phyloP scores from a whole-genome alignment of 768 basidiomycete genomes.

The Jaapia argillacea region DNA sequence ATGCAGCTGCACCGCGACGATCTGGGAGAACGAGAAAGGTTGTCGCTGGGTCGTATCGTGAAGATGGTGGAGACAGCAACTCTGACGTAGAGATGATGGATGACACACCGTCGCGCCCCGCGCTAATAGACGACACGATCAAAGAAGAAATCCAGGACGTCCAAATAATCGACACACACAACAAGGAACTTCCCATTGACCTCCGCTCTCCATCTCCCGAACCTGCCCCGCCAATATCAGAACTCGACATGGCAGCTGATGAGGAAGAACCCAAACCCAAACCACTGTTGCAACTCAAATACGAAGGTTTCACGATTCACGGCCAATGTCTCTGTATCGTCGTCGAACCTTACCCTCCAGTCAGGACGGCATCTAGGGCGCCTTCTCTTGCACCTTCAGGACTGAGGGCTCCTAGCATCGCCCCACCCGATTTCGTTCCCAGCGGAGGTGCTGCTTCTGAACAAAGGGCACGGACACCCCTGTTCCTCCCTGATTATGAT shows the following conservation, averaged over 20 bases:
- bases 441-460: constrained; percentile 9
- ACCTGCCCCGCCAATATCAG: neutral
- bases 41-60: neutral
- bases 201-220: neutral
- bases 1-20: too few species aligned
- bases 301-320: constrained; percentile 61
- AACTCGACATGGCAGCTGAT: too few species aligned
- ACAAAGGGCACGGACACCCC: constrained; percentile 44
- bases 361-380: constrained; percentile 25
- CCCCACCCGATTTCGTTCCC: constrained; percentile 20
- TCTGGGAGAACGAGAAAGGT: neutral
- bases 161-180: too few species aligned
- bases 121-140: neutral
- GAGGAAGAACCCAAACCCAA: constrained; percentile 65
- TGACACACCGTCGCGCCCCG: neutral
- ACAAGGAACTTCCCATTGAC: too few species aligned
- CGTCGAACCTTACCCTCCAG: constrained; percentile 69
- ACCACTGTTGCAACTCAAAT: constrained; percentile 52
- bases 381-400: constrained; percentile 19
- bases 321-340: constrained; percentile 73
- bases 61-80: too few species aligned
- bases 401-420: constrained; percentile 22
- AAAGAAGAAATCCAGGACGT: neutral
- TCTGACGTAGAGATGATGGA: neutral
- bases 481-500: constrained; percentile 65